These are phyloP conservation scores for Andrographis paniculata DNA, from an alignment of 305 asterid genomes.

Conservation along the genomic window DNA sequence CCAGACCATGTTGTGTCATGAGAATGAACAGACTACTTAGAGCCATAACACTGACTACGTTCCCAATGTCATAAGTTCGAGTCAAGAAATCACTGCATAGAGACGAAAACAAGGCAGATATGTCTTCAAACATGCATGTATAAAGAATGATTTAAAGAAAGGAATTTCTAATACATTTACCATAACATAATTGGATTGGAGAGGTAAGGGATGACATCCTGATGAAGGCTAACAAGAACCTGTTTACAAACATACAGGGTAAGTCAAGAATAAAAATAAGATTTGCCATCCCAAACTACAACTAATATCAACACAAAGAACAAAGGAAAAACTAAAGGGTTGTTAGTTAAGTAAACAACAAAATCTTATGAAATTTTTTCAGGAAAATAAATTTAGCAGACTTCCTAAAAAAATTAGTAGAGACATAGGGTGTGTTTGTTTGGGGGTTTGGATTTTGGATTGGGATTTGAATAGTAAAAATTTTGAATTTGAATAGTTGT, in stretches of 20 bases:
- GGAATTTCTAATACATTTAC: constrained; percentile 28
- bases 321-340: too few relatives aligned
- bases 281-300: too few relatives aligned
- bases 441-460: too few relatives aligned
- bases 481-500: too few relatives aligned
- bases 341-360: too few relatives aligned
- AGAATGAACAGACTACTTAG: constrained; percentile 81
- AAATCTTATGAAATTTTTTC: too few relatives aligned
- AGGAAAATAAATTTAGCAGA: too few relatives aligned
- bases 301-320: too few relatives aligned
- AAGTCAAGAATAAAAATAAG: constrained; percentile 2
- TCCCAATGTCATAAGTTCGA: constrained; percentile 86
- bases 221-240: constrained; percentile 83
- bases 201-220: constrained; percentile 65
- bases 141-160: constrained; percentile 10
- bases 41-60: constrained; percentile 94
- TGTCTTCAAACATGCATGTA: constrained; percentile 13
- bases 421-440: too few relatives aligned
- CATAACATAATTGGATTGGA: constrained; percentile 82
- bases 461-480: too few relatives aligned
- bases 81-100: constrained; percentile 90
- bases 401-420: too few relatives aligned
- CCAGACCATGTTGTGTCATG: constrained; percentile 93
- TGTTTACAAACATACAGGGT: constrained; percentile 21
- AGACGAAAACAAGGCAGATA: constrained; percentile 10